Conservation (phyloP, 805 yeast species). For the Schwanniomyces occidentalis region DNA sequence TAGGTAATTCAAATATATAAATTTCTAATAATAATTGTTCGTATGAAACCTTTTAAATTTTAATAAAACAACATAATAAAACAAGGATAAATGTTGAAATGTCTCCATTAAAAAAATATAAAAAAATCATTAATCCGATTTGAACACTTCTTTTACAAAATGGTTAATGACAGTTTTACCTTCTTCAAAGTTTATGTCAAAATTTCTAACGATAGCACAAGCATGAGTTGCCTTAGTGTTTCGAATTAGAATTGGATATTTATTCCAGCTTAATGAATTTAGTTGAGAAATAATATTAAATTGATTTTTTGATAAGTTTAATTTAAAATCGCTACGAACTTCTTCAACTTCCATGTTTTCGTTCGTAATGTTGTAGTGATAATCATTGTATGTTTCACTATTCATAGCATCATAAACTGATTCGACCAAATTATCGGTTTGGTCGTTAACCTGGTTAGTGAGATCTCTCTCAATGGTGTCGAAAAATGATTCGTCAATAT, state of each 20-base stretch:
- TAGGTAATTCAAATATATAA: too few species aligned
- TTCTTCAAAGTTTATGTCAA: slow-evolving; percentile 54
- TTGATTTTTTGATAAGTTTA: slow-evolving; percentile 47
- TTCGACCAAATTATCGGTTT: slow-evolving; percentile 65
- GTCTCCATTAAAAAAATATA: too few species aligned
- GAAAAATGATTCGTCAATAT: slow-evolving; percentile 7
- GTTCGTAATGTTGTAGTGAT: slow-evolving; percentile 15
- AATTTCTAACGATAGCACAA: slow-evolving; percentile 71
- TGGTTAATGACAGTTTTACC: slow-evolving; percentile 70
- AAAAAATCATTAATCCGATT: slow-evolving; percentile 4
- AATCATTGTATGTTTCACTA: slow-evolving; percentile 23
- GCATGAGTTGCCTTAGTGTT: slow-evolving; percentile 73
- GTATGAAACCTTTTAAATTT: too few species aligned
- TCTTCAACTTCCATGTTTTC: background rate
- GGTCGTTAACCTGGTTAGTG: slow-evolving; percentile 48
- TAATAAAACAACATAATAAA: too few species aligned
- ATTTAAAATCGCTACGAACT: slow-evolving; percentile 10
- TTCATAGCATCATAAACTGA: slow-evolving; percentile 61
- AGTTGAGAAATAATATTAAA: slow-evolving; percentile 53
- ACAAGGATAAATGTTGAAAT: too few species aligned
- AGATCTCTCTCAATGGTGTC: slow-evolving; percentile 15
- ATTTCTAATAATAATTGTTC: too few species aligned
- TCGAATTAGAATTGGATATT: slow-evolving; percentile 68
- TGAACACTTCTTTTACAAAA: slow-evolving; percentile 48
- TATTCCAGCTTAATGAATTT: slow-evolving; percentile 65